Evolutionary conservation across 768 basidiomycete genomes (phyloP), one percentile per base, ranked within the genome.

Genomic region (Leccinum pellstonianum): DNA sequence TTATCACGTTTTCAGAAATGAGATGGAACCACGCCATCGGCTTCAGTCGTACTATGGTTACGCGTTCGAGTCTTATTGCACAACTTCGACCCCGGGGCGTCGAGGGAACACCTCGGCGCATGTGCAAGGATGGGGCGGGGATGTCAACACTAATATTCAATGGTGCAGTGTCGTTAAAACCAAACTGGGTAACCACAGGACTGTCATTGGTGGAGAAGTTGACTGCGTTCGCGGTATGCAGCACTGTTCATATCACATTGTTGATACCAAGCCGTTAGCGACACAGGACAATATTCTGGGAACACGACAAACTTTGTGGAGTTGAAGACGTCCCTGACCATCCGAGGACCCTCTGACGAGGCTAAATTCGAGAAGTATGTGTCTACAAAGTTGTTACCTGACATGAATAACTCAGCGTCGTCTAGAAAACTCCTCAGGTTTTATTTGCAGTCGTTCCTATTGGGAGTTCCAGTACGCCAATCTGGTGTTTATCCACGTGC

Each of bases 91-190:
- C 25, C 72, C 72, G 8, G 68, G 70, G 1, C 59, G 46, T 60
- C 61, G 66, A 37, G 64, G 66, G 19, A 47, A 47, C 48, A 56
- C 51, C 17, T 62, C 71, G 14, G 70, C 73, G 14, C 71, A 72
- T 33, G 77, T 19, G 8, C 57, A 21, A 23, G 88, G 86, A 2
- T 93, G 88, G 89, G 83, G 90, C 55, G 87, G 87, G 1, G 86
- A 90, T 60, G 91, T 95, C 12, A 81, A 95, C 68, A 95, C 92
- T 11, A 93, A 93, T 65, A 82, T 90, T 0, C 92, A 95, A 65
- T 95, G 93, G 93, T 95, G 93, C 67, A 86, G 84, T 61, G 87
- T 96, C 54, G 89, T 93, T 49, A 91, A 91, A 72, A 93, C 91
- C 4, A 92, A 90, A 62, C 80, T 95, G 25, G 90, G 87, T 0